Evolutionary conservation across 2,329 filamentous ascomycete species (phyloP), one percentile per base, ranked within the genome.

Genomic region (Calonectria pauciramosa): DNA sequence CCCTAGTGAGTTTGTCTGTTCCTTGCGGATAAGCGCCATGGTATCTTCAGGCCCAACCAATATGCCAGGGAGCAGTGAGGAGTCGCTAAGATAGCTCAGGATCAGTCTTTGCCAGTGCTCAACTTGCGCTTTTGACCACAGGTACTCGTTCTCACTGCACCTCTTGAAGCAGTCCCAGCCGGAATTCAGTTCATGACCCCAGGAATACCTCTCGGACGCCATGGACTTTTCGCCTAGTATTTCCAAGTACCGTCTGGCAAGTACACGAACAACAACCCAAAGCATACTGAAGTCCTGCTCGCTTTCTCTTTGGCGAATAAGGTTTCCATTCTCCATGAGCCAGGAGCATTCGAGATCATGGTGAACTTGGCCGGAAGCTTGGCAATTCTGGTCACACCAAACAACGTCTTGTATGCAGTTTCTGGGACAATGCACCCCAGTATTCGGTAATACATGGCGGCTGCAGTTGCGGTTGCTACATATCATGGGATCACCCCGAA

Each of bases 281-380:
- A 63, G 56, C 56, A 63, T 63, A 18, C 38, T 30, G n/a, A 63
- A 63, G 14, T 63, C 56, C 32, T 41, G 36, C n/a, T 63, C 56
- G 16, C 56, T 63, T 38, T 63, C 56, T n/a, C 34, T 28, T 20
- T 63, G 56, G 2, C 56, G 56, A 28, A 63, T 63, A 2, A 63
- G 13, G 4, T 63, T 63, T 30, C 56, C 56, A 18, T 63, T 63
- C 18, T 41, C 56, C 36, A 41, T 10, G 14, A 63, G 56, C 56
- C 56, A 63, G 8, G 36, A 38, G n/a, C 56, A 63, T 41, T 63
- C 56, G 34, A 63, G 36, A 38, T 63, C 56, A 30, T 63, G 56
- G 8, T 26, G n/a, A 20, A 41, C 56, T 16, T 63, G 56, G 0
- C 34, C 38, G 8, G 23, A 41, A 18, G n/a, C 38, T 28, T 63